Evolutionary conservation across 148 eudicot genomes (phyloP).

Genomic region (Tetragonia tetragonoides): DNA sequence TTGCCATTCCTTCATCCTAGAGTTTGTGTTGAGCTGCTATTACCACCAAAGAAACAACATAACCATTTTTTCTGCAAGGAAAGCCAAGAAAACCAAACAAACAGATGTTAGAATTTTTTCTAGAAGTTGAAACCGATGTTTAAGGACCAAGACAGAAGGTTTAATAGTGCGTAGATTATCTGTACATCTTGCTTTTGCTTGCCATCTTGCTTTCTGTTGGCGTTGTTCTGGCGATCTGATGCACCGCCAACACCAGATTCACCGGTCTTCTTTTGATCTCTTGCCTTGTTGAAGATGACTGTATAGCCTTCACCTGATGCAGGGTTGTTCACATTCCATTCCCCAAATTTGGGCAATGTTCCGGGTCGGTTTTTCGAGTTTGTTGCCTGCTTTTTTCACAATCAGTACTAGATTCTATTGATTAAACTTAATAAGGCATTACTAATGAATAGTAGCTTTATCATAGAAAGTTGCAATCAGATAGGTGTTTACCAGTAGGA

Average conservation of each 20-base stretch:
- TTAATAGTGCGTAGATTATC: background rate
- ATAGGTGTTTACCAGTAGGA: no score
- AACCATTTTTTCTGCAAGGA: constrained; percentile 51
- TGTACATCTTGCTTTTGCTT: constrained; percentile 10
- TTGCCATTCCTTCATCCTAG: background rate
- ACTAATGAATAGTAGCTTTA: no score
- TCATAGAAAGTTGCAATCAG: no score
- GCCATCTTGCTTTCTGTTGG: constrained; percentile 21
- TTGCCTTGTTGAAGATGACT: constrained; percentile 59
- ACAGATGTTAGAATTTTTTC: background rate
- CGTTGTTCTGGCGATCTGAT: constrained; percentile 9
- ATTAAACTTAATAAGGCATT: no score
- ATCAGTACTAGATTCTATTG: no score
- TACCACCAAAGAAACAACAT: constrained; percentile 44
- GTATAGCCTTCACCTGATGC: constrained; percentile 47
- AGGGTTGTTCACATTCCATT: constrained; percentile 59
- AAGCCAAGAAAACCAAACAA: background rate
- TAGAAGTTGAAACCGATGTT: background rate
- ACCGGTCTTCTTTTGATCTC: constrained; percentile 71
- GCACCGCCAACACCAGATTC: constrained; percentile 23
- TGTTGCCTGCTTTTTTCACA: constrained; percentile 16
- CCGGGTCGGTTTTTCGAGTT: background rate
- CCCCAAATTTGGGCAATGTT: constrained; percentile 58
- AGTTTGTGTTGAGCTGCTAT: background rate
- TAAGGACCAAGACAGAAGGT: background rate